phyloP scores from a whole-genome alignment of 2,329 filamentous ascomycete genomes.

The Aspergillus uvarum region DNA sequence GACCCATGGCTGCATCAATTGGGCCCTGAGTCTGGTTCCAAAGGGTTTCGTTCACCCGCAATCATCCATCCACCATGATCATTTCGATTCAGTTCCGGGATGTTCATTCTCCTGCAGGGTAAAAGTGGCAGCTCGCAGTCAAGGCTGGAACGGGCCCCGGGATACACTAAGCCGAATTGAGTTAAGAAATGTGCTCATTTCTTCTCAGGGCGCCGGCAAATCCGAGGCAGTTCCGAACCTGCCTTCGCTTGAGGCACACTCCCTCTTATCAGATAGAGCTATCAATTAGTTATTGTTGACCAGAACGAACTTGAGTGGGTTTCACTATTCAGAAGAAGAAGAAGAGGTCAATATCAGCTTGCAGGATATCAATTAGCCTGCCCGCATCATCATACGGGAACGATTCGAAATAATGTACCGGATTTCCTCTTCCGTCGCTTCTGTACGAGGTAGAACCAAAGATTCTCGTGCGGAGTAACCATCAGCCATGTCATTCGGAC shows the following conservation, averaged over 20 bases:
- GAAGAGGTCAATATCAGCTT: too few species aligned
- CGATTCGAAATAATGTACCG: background rate
- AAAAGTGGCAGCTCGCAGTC: background rate
- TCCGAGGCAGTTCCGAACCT: constrained; percentile 2
- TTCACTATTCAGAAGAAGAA: too few species aligned
- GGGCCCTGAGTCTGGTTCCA: background rate
- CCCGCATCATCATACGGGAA: background rate
- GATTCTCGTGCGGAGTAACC: background rate
- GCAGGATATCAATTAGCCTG: too few species aligned
- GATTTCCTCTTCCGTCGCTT: background rate
- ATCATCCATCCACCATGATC: too few species aligned
- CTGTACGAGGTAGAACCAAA: background rate
- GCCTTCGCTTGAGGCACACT: background rate
- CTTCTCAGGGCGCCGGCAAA: constrained; percentile 22
- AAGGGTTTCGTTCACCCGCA: background rate
- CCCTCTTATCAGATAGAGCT: background rate
- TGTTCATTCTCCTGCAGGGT: background rate
- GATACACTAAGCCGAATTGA: constrained; percentile 11
- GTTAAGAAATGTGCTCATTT: constrained; percentile 34
- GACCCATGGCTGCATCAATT: background rate
- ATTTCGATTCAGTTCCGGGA: too few species aligned
- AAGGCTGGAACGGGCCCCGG: background rate
- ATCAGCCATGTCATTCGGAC: background rate
- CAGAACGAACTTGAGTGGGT: too few species aligned
- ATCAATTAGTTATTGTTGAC: background rate